Conservation (phyloP, 306 rosid species). For the Heteromeles arbutifolia region DNA sequence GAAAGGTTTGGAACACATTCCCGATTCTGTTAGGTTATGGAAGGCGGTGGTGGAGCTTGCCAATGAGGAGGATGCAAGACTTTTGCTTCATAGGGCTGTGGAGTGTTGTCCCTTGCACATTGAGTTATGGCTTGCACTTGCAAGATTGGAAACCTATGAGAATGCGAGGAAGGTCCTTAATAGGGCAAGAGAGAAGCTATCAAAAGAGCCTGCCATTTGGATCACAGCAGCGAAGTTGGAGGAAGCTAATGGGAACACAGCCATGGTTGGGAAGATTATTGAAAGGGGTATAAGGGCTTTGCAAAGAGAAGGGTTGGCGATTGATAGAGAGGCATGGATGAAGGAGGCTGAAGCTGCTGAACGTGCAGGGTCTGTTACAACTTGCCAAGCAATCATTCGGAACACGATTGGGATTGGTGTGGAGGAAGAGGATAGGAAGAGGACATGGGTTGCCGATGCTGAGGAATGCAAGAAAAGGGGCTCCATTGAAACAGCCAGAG, state of each 20-base stretch:
- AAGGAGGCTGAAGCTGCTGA: not conserved
- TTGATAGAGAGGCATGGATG: not conserved
- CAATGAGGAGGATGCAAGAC: conserved; percentile 77
- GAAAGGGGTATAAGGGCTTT: conserved; percentile 88
- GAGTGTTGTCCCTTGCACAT: conserved; percentile 89
- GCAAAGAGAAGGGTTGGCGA: conserved; percentile 64
- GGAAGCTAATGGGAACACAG: conserved; percentile 83
- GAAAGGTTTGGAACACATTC: conserved; percentile 80
- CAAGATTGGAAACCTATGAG: conserved; percentile 83
- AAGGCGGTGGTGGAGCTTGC: conserved; percentile 93
- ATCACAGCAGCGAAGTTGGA: conserved; percentile 88
- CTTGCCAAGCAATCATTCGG: not conserved
- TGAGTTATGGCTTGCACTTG: conserved; percentile 86
- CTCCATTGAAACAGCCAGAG: conserved; percentile 67
- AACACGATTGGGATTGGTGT: conserved; percentile 80
- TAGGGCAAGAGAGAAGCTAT: conserved; percentile 67
- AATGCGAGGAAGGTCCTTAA: conserved; percentile 75
- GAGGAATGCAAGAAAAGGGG: conserved; percentile 94
- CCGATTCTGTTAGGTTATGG: conserved; percentile 91
- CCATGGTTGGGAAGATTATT: conserved; percentile 77
- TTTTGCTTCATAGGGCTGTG: conserved; percentile 82
- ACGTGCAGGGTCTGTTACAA: not conserved
- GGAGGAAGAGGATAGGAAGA: conserved; percentile 91
- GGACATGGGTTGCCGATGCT: conserved; percentile 97
- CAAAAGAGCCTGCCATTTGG: conserved; percentile 90